Conservation (phyloP, 2,329 filamentous ascomycete species). For the Westerdykella aurantiaca region DNA sequence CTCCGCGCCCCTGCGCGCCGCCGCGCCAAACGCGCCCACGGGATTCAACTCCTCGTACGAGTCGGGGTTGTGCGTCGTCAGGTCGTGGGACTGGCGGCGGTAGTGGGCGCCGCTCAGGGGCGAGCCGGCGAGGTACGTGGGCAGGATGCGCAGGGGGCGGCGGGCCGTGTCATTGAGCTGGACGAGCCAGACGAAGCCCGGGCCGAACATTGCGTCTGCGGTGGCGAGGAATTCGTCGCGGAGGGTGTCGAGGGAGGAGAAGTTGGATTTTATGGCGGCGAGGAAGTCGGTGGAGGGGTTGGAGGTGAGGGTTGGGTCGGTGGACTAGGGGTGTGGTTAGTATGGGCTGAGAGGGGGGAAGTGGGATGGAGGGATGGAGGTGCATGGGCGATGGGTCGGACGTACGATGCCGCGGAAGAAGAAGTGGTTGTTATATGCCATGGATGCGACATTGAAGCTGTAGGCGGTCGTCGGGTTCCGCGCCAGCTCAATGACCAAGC, state of each 20-base stretch:
- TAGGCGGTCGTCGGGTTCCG: slow-evolving; percentile 71
- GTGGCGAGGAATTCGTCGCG: slow-evolving; percentile 72
- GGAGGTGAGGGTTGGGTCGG: slow-evolving; percentile 20
- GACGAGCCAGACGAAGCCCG: slow-evolving; percentile 95
- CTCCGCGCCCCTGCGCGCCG: slow-evolving; percentile 19
- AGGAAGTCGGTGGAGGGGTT: slow-evolving; percentile 47
- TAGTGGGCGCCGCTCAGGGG: slow-evolving; percentile 82
- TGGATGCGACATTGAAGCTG: slow-evolving; percentile 93
- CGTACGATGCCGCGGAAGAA: slow-evolving; percentile 61
- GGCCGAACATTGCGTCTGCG: slow-evolving; percentile 88
- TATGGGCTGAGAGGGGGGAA: slow-evolving; percentile 9
- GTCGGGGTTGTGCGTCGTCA: slow-evolving; percentile 53
- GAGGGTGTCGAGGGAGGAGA: slow-evolving; percentile 78
- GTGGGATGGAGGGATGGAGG: slow-evolving; percentile 1
- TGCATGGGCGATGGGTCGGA: neutral
- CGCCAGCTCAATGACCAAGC: slow-evolving; percentile 68
- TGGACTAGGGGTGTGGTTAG: slow-evolving; percentile 9
- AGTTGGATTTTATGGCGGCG: slow-evolving; percentile 60
- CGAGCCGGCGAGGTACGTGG: slow-evolving; percentile 86
- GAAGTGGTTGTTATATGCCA: slow-evolving; percentile 88
- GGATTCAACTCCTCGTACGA: slow-evolving; percentile 31
- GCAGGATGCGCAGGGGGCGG: slow-evolving; percentile 60
- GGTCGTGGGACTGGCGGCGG: slow-evolving; percentile 62
- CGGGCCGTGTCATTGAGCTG: slow-evolving; percentile 42
- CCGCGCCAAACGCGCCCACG: slow-evolving; percentile 37